Conservation (phyloP, 768 basidiomycete species). For the Auricularia sp. region DNA sequence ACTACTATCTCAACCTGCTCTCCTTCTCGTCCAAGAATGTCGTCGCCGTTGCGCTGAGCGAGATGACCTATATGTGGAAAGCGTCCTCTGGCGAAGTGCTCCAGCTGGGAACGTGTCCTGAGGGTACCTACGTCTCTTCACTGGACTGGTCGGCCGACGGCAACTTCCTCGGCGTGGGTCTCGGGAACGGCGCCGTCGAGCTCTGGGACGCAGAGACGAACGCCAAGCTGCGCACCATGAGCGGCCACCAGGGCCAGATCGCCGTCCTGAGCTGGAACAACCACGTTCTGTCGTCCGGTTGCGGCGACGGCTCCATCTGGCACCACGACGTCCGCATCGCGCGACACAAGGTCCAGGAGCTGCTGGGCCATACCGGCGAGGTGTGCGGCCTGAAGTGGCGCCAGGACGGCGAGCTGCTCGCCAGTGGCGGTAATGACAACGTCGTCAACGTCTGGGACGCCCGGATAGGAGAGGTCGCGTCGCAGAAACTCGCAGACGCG, state of each 20-base stretch:
- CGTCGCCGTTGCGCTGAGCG: conserved; percentile 82
- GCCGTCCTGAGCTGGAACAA: conserved; percentile 81
- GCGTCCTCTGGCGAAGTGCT: conserved; percentile 82
- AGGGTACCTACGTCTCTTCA: conserved; percentile 64
- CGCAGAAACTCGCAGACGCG: conserved; percentile 36
- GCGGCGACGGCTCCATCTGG: conserved; percentile 90
- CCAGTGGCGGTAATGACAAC: conserved; percentile 95
- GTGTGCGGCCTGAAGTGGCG: conserved; percentile 91
- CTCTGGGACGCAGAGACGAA: conserved; percentile 85
- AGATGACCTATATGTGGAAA: conserved; percentile 86
- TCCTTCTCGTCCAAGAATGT: conserved; percentile 81
- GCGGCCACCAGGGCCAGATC: conserved; percentile 73
- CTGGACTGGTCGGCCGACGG: conserved; percentile 67
- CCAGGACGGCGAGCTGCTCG: conserved; percentile 76
- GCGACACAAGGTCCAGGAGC: conserved; percentile 80
- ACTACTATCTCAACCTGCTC: conserved; percentile 93
- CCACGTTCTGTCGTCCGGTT: conserved; percentile 79
- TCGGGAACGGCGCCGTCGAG: conserved; percentile 77
- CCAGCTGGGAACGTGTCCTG: conserved; percentile 64
- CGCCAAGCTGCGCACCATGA: conserved; percentile 82
- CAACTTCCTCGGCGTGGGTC: conserved; percentile 70
- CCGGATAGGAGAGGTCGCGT: conserved; percentile 44
- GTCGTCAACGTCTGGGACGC: conserved; percentile 98
- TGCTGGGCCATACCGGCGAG: conserved; percentile 84
- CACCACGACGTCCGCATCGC: conserved; percentile 90